Evolutionary conservation across 768 basidiomycete genomes (phyloP).

Genomic region (Nidularia sp.): DNA sequence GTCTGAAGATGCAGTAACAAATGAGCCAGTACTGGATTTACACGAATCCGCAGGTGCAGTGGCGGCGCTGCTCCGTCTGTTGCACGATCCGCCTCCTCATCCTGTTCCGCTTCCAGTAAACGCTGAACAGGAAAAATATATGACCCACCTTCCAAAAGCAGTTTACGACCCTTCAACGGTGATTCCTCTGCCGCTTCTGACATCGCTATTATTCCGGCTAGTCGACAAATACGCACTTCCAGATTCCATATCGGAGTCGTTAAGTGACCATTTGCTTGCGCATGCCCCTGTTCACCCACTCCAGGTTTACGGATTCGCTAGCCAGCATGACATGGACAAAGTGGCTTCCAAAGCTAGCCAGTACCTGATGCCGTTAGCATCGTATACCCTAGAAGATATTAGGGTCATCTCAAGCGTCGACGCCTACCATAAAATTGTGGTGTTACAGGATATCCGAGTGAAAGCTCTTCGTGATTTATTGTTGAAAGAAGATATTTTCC

Average conservation of each 20-base stretch:
- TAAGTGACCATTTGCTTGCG: conserved; percentile 50
- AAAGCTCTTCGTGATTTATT: conserved; percentile 48
- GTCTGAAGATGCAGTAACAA: conserved; percentile 11
- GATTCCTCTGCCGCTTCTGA: conserved; percentile 65
- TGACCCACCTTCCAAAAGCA: conserved; percentile 20
- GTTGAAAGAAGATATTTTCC: conserved; percentile 61
- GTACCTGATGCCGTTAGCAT: conserved; percentile 54
- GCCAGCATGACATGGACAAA: conserved; percentile 31
- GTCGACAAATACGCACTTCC: conserved; percentile 66
- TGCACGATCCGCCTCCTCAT: conserved; percentile 51
- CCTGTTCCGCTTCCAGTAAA: conserved; percentile 28
- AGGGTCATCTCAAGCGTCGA: conserved; percentile 49
- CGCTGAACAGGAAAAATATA: conserved; percentile 20
- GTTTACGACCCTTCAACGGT: conserved; percentile 38
- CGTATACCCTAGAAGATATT: conserved; percentile 49
- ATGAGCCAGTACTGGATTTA: conserved; percentile 40
- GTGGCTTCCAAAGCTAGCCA: conserved; percentile 57
- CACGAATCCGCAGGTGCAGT: conserved; percentile 49
- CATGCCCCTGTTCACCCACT: conserved; percentile 49
- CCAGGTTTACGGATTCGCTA: conserved; percentile 59
- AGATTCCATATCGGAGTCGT: conserved; percentile 31
- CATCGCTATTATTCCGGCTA: conserved; percentile 45
- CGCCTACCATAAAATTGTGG: conserved; percentile 62
- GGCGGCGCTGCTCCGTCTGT: conserved; percentile 46
- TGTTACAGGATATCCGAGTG: conserved; percentile 55